A percentile compares a stretch with the other conserved stretches of the same genome.
phyloP scores from a whole-genome alignment of 192 early-diverging fungal genomes.

The Haplosporangium gracile region DNA sequence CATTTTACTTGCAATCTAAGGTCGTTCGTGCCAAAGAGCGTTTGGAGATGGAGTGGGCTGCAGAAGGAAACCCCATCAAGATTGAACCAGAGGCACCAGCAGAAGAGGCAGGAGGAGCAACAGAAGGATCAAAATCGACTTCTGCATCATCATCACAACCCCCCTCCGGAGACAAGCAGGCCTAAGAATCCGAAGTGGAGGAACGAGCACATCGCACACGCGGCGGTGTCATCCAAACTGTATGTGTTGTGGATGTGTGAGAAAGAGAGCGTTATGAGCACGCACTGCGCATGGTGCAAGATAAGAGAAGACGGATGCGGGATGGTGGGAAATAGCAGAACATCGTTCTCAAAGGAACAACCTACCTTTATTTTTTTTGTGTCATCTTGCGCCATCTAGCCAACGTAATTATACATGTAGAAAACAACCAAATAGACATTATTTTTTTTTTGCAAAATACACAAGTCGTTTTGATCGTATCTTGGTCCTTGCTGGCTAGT shows the following conservation, averaged over 20 bases:
- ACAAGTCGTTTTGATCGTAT: no score
- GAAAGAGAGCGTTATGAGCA: neutral
- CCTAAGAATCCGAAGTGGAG: neutral
- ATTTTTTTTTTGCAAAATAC: no score
- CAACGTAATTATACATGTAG: neutral
- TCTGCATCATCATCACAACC: constrained; percentile 20
- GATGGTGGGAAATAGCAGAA: neutral
- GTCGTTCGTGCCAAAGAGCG: constrained; percentile 94
- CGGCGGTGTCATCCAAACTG: no score
- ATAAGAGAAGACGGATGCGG: neutral
- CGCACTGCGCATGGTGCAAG: neutral
- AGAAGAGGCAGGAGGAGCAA: neutral
- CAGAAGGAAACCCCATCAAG: constrained; percentile 60
- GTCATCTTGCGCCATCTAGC: neutral
- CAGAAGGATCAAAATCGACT: constrained; percentile 4
- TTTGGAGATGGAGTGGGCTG: constrained; percentile 89
- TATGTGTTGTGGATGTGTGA: neutral
- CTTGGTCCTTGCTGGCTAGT: no score
- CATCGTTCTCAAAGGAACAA: neutral
- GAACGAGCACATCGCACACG: neutral
- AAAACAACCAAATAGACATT: neutral
- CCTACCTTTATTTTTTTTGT: no score
- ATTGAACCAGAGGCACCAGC: constrained; percentile 27
- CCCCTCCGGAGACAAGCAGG: constrained; percentile 24
- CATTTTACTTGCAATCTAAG: constrained; percentile 96